These are phyloP conservation scores for Penstemon davidsonii DNA, from an alignment of 257 asterid species.

Conservation along the genomic window DNA sequence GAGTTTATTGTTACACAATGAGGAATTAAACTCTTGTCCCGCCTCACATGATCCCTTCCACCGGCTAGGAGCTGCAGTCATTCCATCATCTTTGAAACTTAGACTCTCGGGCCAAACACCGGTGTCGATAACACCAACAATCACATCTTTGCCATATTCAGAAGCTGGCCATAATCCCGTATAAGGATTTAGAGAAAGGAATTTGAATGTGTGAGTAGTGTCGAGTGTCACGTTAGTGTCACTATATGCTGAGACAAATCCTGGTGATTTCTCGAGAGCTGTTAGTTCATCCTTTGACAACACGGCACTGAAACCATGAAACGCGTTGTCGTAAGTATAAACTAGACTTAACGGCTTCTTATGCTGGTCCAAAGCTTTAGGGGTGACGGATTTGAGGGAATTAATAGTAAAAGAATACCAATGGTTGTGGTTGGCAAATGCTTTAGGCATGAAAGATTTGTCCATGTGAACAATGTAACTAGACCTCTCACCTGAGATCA, in stretches of 20 bases:
- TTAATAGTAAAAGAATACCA: constrained; percentile 19
- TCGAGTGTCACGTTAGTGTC: constrained; percentile 32
- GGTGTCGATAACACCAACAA: constrained; percentile 43
- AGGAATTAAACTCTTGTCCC: constrained; percentile 43
- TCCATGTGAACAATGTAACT: constrained; percentile 24
- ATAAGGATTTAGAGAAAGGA: constrained; percentile 33
- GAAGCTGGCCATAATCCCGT: constrained; percentile 46
- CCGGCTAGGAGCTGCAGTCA: constrained; percentile 39
- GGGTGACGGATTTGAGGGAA: not conserved
- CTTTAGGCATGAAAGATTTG: constrained; percentile 6
- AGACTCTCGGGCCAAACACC: constrained; percentile 52
- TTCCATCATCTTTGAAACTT: constrained; percentile 46
- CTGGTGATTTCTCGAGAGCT: constrained; percentile 29
- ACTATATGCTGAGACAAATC: constrained; percentile 36
- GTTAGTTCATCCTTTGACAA: constrained; percentile 30
- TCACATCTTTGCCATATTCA: constrained; percentile 35
- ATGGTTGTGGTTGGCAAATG: constrained; percentile 6
- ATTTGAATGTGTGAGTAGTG: constrained; percentile 36
- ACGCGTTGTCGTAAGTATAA: constrained; percentile 36
- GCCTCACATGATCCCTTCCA: constrained; percentile 55
- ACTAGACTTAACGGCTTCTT: constrained; percentile 13
- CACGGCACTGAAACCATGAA: constrained; percentile 41
- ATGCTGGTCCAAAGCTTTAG: not conserved
- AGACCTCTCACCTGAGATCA: not conserved
- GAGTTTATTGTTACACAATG: constrained; percentile 42